Conservation (phyloP, 768 basidiomycete genomes). For the Kwoniella sp. region DNA sequence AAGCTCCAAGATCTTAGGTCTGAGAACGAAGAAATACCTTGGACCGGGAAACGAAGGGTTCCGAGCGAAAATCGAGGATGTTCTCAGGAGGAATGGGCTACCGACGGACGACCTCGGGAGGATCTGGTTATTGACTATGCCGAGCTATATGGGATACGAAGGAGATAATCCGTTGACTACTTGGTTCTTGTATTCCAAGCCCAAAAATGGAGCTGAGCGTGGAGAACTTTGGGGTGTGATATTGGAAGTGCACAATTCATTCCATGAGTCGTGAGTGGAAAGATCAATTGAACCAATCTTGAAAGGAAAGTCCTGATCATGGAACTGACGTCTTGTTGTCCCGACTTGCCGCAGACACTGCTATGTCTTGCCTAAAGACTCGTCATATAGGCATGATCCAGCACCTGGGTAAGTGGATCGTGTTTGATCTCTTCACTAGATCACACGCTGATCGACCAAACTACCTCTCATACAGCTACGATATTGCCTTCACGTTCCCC, state of each 20-base stretch:
- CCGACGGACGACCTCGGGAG: slow-evolving; percentile 56
- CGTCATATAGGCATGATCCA: slow-evolving; percentile 14
- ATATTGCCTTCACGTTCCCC: slow-evolving; percentile 68
- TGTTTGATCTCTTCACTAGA: neutral
- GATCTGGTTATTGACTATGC: slow-evolving; percentile 76
- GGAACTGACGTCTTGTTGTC: neutral
- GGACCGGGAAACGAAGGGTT: slow-evolving; percentile 36
- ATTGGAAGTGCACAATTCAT: slow-evolving; percentile 75
- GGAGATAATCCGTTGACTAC: slow-evolving; percentile 73
- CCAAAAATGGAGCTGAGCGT: slow-evolving; percentile 2
- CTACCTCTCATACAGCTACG: slow-evolving; percentile 40
- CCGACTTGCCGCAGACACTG: slow-evolving; percentile 23
- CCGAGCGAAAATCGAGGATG: slow-evolving; percentile 22
- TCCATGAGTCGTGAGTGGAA: slow-evolving; percentile 64
- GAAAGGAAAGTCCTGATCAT: neutral
- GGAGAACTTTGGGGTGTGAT: slow-evolving; percentile 55
- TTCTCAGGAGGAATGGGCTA: slow-evolving; percentile 18
- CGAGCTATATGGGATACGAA: slow-evolving; percentile 66
- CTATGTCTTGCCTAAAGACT: slow-evolving; percentile 29
- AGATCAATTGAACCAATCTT: neutral
- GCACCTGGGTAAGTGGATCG: slow-evolving; percentile 15
- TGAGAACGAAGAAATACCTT: slow-evolving; percentile 61
- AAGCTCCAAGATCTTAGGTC: slow-evolving; percentile 59
- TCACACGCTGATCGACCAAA: neutral
- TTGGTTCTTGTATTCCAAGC: slow-evolving; percentile 64